A percentile compares a stretch with the other conserved stretches of the same genome.
Evolutionary conservation across 805 yeast genomes (phyloP).

Genomic region (Pichia paraexigua): DNA sequence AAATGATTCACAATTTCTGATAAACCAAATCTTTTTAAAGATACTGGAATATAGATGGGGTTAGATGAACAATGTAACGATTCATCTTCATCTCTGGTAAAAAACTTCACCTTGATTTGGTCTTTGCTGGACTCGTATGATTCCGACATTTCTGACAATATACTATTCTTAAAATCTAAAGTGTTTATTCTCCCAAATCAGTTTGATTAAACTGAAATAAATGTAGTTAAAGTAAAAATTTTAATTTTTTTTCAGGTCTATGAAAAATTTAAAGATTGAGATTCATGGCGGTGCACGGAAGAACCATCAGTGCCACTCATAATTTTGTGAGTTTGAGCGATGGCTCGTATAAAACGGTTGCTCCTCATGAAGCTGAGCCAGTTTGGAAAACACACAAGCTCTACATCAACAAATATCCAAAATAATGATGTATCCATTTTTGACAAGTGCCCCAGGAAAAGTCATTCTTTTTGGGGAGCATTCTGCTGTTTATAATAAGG

Average conservation of each 20-base stretch:
- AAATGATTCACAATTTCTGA: conserved; percentile 94
- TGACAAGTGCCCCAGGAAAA: conserved; percentile 93
- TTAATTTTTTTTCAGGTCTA: conserved; percentile 8
- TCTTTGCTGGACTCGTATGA: conserved; percentile 7
- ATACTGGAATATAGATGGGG: conserved; percentile 82
- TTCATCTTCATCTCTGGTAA: conserved; percentile 79
- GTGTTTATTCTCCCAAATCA: neutral
- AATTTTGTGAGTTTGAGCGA: neutral
- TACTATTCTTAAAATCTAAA: too few relatives aligned
- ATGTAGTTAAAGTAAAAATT: neutral
- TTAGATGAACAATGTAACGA: conserved; percentile 64
- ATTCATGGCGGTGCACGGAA: neutral
- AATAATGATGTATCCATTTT: conserved; percentile 40
- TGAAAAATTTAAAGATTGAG: neutral
- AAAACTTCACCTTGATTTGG: conserved; percentile 73
- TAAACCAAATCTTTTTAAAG: conserved; percentile 81
- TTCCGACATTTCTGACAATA: conserved; percentile 9
- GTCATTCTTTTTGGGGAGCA: conserved; percentile 96
- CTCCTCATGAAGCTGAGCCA: neutral
- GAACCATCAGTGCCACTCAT: neutral
- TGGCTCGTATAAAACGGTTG: neutral
- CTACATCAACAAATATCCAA: neutral
- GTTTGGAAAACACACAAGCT: neutral
- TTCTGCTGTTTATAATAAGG: conserved; percentile 82
- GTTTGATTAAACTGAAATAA: neutral